Percentiles rank a stretch among this genome's conserved stretches.
phyloP scores from a whole-genome alignment of 2,329 filamentous ascomycete species.

The Ambrosiella xylebori region DNA sequence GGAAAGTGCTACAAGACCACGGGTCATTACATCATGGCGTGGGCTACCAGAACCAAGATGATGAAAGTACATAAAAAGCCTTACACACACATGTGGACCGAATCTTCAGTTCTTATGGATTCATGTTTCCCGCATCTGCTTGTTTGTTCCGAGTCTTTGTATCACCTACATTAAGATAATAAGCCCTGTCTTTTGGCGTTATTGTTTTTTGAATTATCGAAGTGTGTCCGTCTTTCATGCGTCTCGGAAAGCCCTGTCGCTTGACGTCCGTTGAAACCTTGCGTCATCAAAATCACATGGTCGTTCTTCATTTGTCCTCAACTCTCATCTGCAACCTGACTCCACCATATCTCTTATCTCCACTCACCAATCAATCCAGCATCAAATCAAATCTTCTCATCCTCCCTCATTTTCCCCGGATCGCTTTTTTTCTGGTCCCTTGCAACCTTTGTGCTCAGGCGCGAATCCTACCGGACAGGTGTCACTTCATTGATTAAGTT shows the following conservation, averaged over 20 bases:
- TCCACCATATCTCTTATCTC: neutral
- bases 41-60: no score
- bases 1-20: no score
- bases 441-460: neutral
- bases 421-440: neutral
- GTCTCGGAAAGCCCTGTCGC: neutral
- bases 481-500: constrained; percentile 1
- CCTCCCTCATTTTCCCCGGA: neutral
- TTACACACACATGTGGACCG: no score
- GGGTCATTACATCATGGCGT: no score
- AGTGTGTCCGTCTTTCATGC: neutral
- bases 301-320: neutral
- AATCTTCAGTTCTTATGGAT: no score
- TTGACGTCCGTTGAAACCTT: neutral
- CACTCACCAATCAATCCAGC: neutral
- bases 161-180: no score
- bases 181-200: no score
- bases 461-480: neutral
- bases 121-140: no score
- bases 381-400: neutral
- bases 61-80: no score
- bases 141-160: no score
- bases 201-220: no score
- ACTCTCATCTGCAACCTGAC: neutral
- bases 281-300: neutral